Conservation (phyloP, 139 green algal species). For the Chlamydomonas sphaeroides region DNA sequence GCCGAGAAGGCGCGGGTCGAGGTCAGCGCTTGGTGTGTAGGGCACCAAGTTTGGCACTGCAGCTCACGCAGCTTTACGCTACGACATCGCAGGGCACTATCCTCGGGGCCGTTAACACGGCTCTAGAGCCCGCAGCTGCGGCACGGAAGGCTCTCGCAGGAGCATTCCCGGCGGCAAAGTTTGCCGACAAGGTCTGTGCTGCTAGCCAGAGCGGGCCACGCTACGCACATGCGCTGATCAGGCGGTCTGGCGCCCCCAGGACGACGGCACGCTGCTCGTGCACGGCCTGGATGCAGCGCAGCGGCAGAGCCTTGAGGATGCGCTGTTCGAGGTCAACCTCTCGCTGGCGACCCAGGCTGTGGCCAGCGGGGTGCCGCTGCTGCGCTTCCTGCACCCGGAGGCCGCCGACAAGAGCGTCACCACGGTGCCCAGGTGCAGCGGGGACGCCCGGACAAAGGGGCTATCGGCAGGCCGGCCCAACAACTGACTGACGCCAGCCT, state of each 20-base stretch:
- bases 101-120: constrained; percentile 7
- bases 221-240: not conserved
- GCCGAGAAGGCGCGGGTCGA: constrained; percentile 13
- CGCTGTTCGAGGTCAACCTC: constrained; percentile 37
- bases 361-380: constrained; percentile 8
- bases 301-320: constrained; percentile 31
- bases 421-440: constrained; percentile 27
- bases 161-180: constrained; percentile 21
- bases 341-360: constrained; percentile 20
- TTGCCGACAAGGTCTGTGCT: not conserved
- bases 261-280: constrained; percentile 28
- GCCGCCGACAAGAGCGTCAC: not conserved
- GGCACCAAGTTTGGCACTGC: not conserved
- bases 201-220: no score
- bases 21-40: not conserved
- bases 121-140: not conserved
- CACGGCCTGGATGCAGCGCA: constrained; percentile 15
- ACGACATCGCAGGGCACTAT: not conserved
- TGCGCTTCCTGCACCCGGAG: constrained; percentile 32
- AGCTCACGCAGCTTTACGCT: not conserved
- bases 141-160: not conserved
- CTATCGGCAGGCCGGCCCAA: no score
- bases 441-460: no score
- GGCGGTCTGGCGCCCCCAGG: not conserved
- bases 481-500: no score